phyloP scores from a whole-genome alignment of 306 rosid species.

The Hylodesmum podocarpum region DNA sequence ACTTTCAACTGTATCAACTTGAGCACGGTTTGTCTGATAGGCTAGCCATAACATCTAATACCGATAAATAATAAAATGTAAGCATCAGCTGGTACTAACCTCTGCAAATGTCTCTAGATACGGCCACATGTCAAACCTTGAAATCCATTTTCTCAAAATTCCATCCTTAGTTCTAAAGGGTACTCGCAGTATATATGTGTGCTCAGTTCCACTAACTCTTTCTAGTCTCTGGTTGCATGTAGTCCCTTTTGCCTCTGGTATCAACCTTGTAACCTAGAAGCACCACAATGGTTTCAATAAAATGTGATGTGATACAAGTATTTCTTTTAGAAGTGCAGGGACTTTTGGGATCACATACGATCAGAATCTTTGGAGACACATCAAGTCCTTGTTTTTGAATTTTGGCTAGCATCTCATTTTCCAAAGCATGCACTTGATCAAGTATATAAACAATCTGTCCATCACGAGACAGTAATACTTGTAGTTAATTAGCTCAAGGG shows the following conservation, averaged over 20 bases:
- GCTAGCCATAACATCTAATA: neutral
- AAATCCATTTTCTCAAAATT: constrained; percentile 70
- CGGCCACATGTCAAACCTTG: constrained; percentile 86
- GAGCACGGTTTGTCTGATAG: neutral
- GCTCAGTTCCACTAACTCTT: constrained; percentile 63
- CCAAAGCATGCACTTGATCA: constrained; percentile 84
- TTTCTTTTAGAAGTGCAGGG: neutral
- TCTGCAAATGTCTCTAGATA: constrained; percentile 76
- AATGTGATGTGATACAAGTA: neutral
- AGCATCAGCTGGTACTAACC: constrained; percentile 30
- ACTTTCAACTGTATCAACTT: neutral
- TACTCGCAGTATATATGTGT: constrained; percentile 65
- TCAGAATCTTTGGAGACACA: constrained; percentile 65
- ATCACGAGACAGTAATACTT: neutral
- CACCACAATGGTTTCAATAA: constrained; percentile 8
- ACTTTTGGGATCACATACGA: constrained; percentile 38
- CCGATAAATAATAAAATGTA: neutral
- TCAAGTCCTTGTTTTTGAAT: constrained; percentile 70
- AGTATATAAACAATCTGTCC: constrained; percentile 69
- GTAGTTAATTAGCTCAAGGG: neutral
- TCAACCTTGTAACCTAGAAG: constrained; percentile 59
- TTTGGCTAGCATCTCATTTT: constrained; percentile 69
- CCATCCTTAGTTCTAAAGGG: constrained; percentile 68
- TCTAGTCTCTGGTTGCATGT: constrained; percentile 73
- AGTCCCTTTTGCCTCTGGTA: constrained; percentile 77